A percentile compares a stretch with the other conserved stretches of the same genome.
These are phyloP conservation scores for Trapa incisa DNA, from an alignment of 345 rosid genomes.

Conservation along the genomic window DNA sequence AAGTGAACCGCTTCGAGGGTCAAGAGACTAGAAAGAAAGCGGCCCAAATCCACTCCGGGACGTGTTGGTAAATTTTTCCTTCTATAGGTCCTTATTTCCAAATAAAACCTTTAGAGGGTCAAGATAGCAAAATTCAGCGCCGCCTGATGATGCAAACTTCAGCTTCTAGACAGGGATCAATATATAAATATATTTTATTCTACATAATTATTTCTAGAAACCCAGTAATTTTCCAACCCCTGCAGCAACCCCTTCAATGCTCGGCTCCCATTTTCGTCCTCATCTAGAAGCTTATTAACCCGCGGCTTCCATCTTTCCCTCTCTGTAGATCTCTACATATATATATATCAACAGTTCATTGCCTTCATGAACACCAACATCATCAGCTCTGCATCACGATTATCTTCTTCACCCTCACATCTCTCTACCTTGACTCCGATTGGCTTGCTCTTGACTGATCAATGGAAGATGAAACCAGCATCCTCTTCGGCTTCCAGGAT, in stretches of 20 bases:
- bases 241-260: background rate
- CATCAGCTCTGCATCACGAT: background rate
- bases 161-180: too few relatives aligned
- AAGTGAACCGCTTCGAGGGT: background rate
- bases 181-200: too few relatives aligned
- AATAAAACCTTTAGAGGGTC: background rate
- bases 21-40: background rate
- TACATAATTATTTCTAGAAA: background rate
- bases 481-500: slow-evolving; percentile 3
- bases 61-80: background rate
- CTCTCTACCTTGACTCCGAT: background rate
- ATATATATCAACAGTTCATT: too few relatives aligned
- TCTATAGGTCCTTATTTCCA: background rate
- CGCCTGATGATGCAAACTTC: too few relatives aligned
- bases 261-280: background rate
- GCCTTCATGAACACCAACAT: background rate
- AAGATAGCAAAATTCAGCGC: background rate
- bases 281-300: slow-evolving; percentile 6
- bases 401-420: background rate
- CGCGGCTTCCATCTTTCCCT: background rate
- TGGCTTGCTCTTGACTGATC: background rate
- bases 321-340: background rate
- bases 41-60: background rate
- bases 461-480: background rate
- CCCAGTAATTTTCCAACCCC: background rate